A percentile compares a stretch with the other conserved stretches of the same genome.
Evolutionary conservation across 2,329 filamentous ascomycete genomes (phyloP).

Genomic region (Claviceps paspali): DNA sequence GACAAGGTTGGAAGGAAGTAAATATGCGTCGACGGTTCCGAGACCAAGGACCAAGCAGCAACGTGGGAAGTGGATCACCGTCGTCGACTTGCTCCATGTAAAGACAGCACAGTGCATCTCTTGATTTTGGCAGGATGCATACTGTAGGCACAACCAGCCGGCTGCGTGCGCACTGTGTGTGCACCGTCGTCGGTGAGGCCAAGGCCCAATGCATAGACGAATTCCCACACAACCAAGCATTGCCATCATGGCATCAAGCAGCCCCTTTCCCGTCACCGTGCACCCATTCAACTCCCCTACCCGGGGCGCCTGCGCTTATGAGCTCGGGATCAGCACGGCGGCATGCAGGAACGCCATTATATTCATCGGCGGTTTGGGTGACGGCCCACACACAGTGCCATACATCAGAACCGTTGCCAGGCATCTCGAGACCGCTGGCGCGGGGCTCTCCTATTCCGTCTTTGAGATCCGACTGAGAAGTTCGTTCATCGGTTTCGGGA

Average conservation of each 20-base stretch:
- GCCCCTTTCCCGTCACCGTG: conserved; percentile 27
- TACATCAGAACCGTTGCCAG: conserved; percentile 36
- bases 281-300: conserved; percentile 30
- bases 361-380: conserved; percentile 55
- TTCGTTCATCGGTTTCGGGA: conserved; percentile 38
- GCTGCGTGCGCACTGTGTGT: too few species aligned
- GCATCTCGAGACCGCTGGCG: conserved; percentile 20
- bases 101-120: too few species aligned
- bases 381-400: conserved; percentile 50
- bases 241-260: conserved; percentile 12
- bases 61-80: too few species aligned
- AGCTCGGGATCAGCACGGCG: conserved; percentile 22
- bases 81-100: too few species aligned
- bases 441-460: conserved; percentile 31
- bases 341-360: conserved; percentile 42
- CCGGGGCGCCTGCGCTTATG: conserved; percentile 29
- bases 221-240: background rate
- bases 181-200: too few species aligned
- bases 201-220: too few species aligned
- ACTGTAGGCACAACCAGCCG: too few species aligned
- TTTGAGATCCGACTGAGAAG: conserved; percentile 42
- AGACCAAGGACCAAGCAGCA: too few species aligned
- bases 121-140: too few species aligned
- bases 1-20: too few species aligned
- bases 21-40: too few species aligned